phyloP scores from a whole-genome alignment of 306 rosid species.

The Acacia acuminata region DNA sequence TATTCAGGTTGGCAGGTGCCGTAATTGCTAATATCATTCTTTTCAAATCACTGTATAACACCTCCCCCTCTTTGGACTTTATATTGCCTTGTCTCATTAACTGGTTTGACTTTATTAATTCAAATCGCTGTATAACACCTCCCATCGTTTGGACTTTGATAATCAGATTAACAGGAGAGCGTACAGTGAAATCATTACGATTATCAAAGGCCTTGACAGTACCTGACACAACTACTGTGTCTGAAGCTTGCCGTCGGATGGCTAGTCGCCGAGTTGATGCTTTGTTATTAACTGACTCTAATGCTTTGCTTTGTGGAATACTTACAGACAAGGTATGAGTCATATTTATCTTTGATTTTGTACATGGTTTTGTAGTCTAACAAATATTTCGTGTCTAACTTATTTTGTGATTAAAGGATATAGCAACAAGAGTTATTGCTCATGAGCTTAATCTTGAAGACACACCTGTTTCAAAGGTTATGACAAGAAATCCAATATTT shows the following conservation, averaged over 20 bases:
- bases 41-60: neutral
- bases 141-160: slow-evolving; percentile 40
- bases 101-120: slow-evolving; percentile 31
- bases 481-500: slow-evolving; percentile 89
- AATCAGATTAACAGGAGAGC: slow-evolving; percentile 80
- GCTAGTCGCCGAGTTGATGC: slow-evolving; percentile 97
- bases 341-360: slow-evolving; percentile 3
- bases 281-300: slow-evolving; percentile 82
- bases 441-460: slow-evolving; percentile 76
- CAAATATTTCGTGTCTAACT: slow-evolving; percentile 23
- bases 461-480: slow-evolving; percentile 89
- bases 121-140: slow-evolving; percentile 3
- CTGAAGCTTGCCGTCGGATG: slow-evolving; percentile 95
- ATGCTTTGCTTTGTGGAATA: slow-evolving; percentile 93
- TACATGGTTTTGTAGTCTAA: slow-evolving; percentile 8
- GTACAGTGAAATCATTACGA: slow-evolving; percentile 87
- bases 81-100: neutral
- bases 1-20: slow-evolving; percentile 21
- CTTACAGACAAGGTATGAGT: slow-evolving; percentile 89
- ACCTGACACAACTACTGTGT: slow-evolving; percentile 79
- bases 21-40: slow-evolving; percentile 3
- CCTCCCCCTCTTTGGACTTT: neutral
- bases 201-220: slow-evolving; percentile 88
- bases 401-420: slow-evolving; percentile 65
- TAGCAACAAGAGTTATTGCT: slow-evolving; percentile 84